Conservation (phyloP, 176 grass and related monocot species). For the Bothriochloa decipiens region DNA sequence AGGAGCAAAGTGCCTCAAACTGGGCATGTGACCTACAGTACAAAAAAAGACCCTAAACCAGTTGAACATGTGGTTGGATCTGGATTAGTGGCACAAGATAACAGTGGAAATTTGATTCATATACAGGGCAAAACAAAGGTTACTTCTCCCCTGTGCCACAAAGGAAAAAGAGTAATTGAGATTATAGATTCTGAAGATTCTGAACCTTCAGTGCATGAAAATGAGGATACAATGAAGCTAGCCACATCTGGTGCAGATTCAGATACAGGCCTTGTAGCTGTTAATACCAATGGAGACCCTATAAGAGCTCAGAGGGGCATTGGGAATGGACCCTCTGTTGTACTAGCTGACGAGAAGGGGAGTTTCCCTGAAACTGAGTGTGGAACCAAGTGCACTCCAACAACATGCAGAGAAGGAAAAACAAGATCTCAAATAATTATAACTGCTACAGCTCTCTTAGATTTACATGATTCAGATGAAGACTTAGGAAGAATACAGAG, state of each 20-base stretch:
- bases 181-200: conserved; percentile 15
- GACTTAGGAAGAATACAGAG: conserved; percentile 35
- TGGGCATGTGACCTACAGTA: not conserved
- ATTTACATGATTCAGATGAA: conserved; percentile 39
- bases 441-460: conserved; percentile 7
- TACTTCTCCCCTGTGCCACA: conserved; percentile 6
- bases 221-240: not conserved
- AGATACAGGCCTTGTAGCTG: conserved; percentile 1
- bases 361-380: conserved; percentile 15
- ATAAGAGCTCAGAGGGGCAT: conserved; percentile 11
- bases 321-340: conserved; percentile 8
- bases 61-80: not conserved
- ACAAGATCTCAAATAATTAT: conserved; percentile 3
- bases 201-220: not conserved
- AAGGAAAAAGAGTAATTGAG: not conserved
- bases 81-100: conserved; percentile 8
- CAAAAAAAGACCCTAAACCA: conserved; percentile 6
- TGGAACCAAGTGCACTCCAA: conserved; percentile 1
- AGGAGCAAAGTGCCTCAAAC: conserved; percentile 7
- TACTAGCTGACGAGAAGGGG: not conserved
- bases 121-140: conserved; percentile 27
- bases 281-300: conserved; percentile 20
- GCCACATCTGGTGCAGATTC: conserved; percentile 31
- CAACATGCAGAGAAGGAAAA: not conserved
- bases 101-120: conserved; percentile 1